Evolutionary conservation across 495 filamentous ascomycete species (phyloP).

Genomic region (Neurospora hispaniola): DNA sequence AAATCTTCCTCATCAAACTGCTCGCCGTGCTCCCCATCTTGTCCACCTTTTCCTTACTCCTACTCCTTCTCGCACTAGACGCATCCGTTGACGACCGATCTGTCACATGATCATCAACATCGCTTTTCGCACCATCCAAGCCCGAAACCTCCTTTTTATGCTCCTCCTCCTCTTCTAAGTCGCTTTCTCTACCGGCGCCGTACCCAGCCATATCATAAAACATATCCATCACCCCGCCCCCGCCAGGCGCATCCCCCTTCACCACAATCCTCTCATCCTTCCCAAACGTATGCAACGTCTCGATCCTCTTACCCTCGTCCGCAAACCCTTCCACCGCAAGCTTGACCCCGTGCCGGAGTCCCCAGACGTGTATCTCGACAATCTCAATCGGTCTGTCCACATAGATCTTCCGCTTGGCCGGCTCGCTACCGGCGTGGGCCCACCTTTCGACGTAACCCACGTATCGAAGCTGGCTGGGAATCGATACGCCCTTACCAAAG

Average conservation of each 20-base stretch:
- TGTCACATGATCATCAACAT: neutral
- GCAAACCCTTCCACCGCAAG: constrained; percentile 76
- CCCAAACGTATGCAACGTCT: constrained; percentile 71
- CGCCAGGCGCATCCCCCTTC: constrained; percentile 41
- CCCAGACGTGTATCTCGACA: constrained; percentile 82
- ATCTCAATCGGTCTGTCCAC: constrained; percentile 78
- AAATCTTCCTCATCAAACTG: constrained; percentile 16
- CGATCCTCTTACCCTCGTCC: constrained; percentile 78
- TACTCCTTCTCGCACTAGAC: neutral
- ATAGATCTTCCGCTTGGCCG: constrained; percentile 50
- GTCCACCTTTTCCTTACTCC: constrained; percentile 11
- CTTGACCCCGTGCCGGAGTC: constrained; percentile 77
- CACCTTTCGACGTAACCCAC: constrained; percentile 84
- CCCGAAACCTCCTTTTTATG: constrained; percentile 16
- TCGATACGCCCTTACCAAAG: constrained; percentile 85
- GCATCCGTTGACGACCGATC: neutral
- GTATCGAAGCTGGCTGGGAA: constrained; percentile 84
- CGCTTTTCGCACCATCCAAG: constrained; percentile 6
- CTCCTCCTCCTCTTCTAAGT: constrained; percentile 19
- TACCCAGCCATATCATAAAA: constrained; percentile 44
- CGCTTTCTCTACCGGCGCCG: constrained; percentile 1
- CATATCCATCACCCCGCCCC: constrained; percentile 36
- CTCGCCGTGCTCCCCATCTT: constrained; percentile 10
- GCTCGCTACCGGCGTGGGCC: constrained; percentile 41
- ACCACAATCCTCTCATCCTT: constrained; percentile 64